These are phyloP conservation scores for Cercospora brassicicola DNA, from an alignment of 2,329 filamentous ascomycete genomes.

Conservation along the genomic window DNA sequence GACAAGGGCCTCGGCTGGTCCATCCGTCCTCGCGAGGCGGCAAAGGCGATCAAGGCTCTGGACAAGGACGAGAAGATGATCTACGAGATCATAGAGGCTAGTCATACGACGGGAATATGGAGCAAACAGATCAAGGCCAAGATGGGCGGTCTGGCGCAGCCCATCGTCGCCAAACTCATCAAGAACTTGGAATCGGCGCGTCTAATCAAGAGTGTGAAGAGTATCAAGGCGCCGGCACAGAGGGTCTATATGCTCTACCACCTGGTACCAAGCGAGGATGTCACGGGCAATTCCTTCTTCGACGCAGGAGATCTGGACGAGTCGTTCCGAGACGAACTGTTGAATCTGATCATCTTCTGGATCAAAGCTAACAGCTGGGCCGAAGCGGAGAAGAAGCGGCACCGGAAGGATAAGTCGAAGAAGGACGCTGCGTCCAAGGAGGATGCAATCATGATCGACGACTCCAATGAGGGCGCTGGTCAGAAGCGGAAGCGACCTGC, in stretches of 20 bases:
- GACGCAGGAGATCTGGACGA: constrained; percentile 87
- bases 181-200: constrained; percentile 80
- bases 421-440: constrained; percentile 4
- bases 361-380: constrained; percentile 73
- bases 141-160: constrained; percentile 71
- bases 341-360: constrained; percentile 70
- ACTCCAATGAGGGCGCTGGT: constrained; percentile 14
- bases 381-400: constrained; percentile 44
- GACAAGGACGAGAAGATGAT: constrained; percentile 75
- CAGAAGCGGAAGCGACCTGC: constrained; percentile 34
- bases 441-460: constrained; percentile 13
- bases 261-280: constrained; percentile 80
- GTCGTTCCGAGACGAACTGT: constrained; percentile 77
- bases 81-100: constrained; percentile 84
- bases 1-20: constrained; percentile 35
- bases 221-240: constrained; percentile 83
- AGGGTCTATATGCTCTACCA: constrained; percentile 95
- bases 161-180: constrained; percentile 74
- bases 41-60: constrained; percentile 46
- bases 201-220: constrained; percentile 86
- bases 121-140: constrained; percentile 77
- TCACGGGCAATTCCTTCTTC: constrained; percentile 93
- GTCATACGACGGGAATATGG: constrained; percentile 86
- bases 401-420: constrained; percentile 15
- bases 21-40: constrained; percentile 29